These are phyloP conservation scores for Esteya vermicola DNA, from an alignment of 2,329 filamentous ascomycete species.

Conservation along the genomic window DNA sequence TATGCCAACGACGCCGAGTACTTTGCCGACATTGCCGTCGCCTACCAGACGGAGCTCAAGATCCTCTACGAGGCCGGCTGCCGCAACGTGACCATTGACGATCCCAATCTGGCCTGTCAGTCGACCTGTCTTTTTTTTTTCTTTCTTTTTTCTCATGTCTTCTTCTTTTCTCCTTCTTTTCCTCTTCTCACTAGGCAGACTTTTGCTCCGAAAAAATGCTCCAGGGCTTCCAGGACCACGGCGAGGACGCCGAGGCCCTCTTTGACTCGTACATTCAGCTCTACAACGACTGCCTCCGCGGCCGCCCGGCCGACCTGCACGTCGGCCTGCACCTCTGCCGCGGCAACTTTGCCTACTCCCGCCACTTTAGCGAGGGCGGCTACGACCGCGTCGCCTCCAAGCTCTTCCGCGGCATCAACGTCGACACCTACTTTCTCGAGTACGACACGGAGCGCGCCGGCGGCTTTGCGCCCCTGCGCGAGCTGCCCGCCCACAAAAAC, in stretches of 20 bases:
- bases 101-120: slow-evolving; percentile 40
- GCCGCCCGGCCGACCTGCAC: slow-evolving; percentile 50
- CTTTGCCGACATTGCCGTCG: slow-evolving; percentile 34
- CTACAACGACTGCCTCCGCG: slow-evolving; percentile 55
- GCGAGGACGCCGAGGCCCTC: slow-evolving; percentile 47
- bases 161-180: neutral
- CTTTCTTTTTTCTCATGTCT: neutral
- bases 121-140: neutral
- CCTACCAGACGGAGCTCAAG: slow-evolving; percentile 32
- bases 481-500: slow-evolving; percentile 46
- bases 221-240: slow-evolving; percentile 38
- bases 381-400: slow-evolving; percentile 48
- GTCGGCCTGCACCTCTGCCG: slow-evolving; percentile 55
- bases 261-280: slow-evolving; percentile 57
- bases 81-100: slow-evolving; percentile 43
- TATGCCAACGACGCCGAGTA: slow-evolving; percentile 33
- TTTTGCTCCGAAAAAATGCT: slow-evolving; percentile 59
- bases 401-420: slow-evolving; percentile 43
- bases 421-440: slow-evolving; percentile 36
- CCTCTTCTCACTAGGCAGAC: slow-evolving; percentile 21
- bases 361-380: slow-evolving; percentile 49
- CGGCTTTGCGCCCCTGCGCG: slow-evolving; percentile 45
- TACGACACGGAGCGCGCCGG: slow-evolving; percentile 40
- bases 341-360: slow-evolving; percentile 47
- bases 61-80: slow-evolving; percentile 34